Conservation (phyloP, 2,329 filamentous ascomycete genomes). For the Thielaviopsis musarum region DNA sequence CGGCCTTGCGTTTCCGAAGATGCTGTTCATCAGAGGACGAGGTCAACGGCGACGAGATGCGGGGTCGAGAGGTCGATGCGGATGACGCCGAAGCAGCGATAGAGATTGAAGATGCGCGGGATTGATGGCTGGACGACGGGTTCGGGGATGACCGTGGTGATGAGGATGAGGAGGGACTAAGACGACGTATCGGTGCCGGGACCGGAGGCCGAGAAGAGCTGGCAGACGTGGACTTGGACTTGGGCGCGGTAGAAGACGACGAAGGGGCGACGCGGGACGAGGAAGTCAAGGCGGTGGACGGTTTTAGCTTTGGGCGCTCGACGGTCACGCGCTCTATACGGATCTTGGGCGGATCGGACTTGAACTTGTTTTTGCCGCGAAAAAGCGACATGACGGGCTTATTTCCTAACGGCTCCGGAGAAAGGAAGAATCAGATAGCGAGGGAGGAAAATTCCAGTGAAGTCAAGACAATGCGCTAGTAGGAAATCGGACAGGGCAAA, state of each 20-base stretch:
- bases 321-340: constrained; percentile 36
- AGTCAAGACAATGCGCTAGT: background rate
- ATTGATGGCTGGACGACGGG: constrained; percentile 8
- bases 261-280: constrained; percentile 15
- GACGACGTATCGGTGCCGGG: background rate
- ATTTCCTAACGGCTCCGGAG: background rate
- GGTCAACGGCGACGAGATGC: constrained; percentile 6
- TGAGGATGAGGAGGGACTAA: background rate
- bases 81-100: background rate
- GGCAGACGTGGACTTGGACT: constrained; percentile 12
- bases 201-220: constrained; percentile 10
- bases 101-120: constrained; percentile 1
- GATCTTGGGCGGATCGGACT: constrained; percentile 32
- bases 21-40: constrained; percentile 8
- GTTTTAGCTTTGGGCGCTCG: constrained; percentile 24
- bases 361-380: constrained; percentile 32
- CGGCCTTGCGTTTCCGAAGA: constrained; percentile 32
- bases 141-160: constrained; percentile 11
- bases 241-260: constrained; percentile 8
- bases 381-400: constrained; percentile 20
- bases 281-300: constrained; percentile 20
- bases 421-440: background rate
- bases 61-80: background rate
- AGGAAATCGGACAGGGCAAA: background rate
- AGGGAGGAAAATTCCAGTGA: background rate